These are phyloP conservation scores for Nidularia pulvinata DNA, from an alignment of 768 basidiomycete species.

Conservation along the genomic window DNA sequence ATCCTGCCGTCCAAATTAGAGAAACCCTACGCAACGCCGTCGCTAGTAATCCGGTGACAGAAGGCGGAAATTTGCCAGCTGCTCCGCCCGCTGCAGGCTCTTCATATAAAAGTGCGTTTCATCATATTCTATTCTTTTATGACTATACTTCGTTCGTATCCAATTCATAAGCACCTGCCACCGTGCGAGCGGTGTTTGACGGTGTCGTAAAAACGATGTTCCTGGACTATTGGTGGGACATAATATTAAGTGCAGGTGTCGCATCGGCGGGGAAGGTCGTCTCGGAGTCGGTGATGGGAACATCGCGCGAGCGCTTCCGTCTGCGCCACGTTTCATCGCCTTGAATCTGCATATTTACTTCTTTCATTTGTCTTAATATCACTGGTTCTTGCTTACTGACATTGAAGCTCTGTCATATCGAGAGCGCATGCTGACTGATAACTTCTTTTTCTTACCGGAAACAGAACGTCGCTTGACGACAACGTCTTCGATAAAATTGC, in stretches of 20 bases:
- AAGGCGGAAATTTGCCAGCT: slow-evolving; percentile 7
- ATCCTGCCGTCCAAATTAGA: slow-evolving; percentile 23
- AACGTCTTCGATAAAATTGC: slow-evolving; percentile 33
- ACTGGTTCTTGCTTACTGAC: not conserved
- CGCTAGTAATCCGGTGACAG: slow-evolving; percentile 3
- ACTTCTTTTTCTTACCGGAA: not conserved
- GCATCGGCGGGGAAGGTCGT: no score
- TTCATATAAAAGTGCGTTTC: slow-evolving; percentile 25
- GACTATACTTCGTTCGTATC: not conserved
- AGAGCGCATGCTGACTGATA: not conserved
- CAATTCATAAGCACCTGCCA: not conserved
- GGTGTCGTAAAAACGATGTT: not conserved
- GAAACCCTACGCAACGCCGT: slow-evolving; percentile 30
- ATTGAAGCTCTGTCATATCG: not conserved
- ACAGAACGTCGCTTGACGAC: slow-evolving; percentile 31
- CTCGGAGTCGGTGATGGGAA: no score
- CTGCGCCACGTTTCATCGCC: no score
- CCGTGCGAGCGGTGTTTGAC: not conserved
- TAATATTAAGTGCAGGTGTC: no score
- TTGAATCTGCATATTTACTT: no score
- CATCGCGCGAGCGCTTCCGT: no score
- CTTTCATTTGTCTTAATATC: no score
- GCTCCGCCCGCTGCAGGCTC: slow-evolving; percentile 14
- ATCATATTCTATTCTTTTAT: not conserved
- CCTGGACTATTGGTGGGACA: not conserved